Base-by-base conservation (phyloP, 2,329 filamentous ascomycete genomes). In the Daldinia sp. region DNA sequence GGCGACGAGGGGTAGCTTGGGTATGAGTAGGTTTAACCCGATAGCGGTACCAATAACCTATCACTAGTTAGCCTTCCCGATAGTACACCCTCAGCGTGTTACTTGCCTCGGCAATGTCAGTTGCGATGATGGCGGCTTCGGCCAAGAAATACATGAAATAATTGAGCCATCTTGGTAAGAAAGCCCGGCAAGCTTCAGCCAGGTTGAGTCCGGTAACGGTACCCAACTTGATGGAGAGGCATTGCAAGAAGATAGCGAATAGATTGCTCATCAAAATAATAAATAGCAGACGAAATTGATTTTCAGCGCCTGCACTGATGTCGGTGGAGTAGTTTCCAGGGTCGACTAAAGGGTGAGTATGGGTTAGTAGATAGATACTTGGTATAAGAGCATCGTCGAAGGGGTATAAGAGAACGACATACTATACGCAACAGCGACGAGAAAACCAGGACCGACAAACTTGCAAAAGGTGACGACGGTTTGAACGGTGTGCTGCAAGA, bases 271-370 rank as follows among this genome's bases (percentile, higher is more conserved):
- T 79, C 8, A 92, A 79, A 41, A 91, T 84, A 68, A 91, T 81
- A 77, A 91, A 91, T 2, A 92, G 82, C 30, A 91, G 81, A 37
- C 80, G 82, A 78, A 87, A 92, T 58, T 82, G 83, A 74, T 88
- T 90, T 0, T 83, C 81, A 3, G 89, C 86, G 54, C 89, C 89
- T 45, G 89, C 89, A 6, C 87, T 85, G 48, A 91, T 85, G 73
- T 89, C 89, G 17, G 89, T 91, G 1, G 89, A 82, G 72, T 91
- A 92, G 74, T 92, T 91, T 61, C 87, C 87, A 51, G 82, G 85
- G 64, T 87, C 85, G 67, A 86, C 81, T 83, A 50, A 4, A 23
- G 17, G 25, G 10, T 37, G 53, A 19, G 56, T 45, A 15, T 43
- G 50, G 32, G 47, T 60, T 19, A 62, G 37, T 27, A 25, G 17